Conservation (phyloP, 495 filamentous ascomycete species). For the Tricharina praecox region DNA sequence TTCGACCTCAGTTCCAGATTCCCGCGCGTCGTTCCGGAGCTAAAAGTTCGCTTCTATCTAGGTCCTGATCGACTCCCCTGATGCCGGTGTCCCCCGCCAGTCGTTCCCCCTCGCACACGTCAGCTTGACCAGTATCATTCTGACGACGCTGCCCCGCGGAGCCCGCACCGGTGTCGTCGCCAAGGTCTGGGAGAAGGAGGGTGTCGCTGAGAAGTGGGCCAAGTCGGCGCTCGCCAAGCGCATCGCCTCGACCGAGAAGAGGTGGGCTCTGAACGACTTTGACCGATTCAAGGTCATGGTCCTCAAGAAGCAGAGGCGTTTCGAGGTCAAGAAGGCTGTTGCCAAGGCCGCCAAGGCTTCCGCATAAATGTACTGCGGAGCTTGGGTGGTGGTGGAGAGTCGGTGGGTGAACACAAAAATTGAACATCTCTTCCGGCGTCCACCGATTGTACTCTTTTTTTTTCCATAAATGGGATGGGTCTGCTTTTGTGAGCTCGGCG, state of each 20-base stretch:
- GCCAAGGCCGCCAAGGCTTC: constrained; percentile 45
- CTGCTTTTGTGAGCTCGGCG: background rate
- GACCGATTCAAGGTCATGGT: constrained; percentile 99
- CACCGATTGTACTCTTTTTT: no score
- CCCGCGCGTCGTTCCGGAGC: no score
- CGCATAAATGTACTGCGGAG: constrained; percentile 1
- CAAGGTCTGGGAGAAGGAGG: constrained; percentile 68
- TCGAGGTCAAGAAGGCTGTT: constrained; percentile 84
- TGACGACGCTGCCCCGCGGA: constrained; percentile 72
- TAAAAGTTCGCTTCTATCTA: no score
- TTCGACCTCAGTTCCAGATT: no score
- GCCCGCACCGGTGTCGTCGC: constrained; percentile 67
- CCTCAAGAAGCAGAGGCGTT: constrained; percentile 93
- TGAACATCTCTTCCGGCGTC: background rate
- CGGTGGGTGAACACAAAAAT: background rate
- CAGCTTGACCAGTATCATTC: constrained; percentile 77
- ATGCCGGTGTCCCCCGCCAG: constrained; percentile 66
- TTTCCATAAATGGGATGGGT: constrained; percentile 1
- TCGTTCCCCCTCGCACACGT: constrained; percentile 58
- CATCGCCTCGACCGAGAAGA: constrained; percentile 61
- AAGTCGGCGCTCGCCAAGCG: constrained; percentile 81
- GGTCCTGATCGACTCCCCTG: constrained; percentile 90
- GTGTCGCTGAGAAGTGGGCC: constrained; percentile 81
- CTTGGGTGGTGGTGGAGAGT: no score
- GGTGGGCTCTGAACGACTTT: constrained; percentile 86